These are phyloP conservation scores for Phytophthora tubulina DNA, from an alignment of 352 stramenopile genomes.

Conservation along the genomic window DNA sequence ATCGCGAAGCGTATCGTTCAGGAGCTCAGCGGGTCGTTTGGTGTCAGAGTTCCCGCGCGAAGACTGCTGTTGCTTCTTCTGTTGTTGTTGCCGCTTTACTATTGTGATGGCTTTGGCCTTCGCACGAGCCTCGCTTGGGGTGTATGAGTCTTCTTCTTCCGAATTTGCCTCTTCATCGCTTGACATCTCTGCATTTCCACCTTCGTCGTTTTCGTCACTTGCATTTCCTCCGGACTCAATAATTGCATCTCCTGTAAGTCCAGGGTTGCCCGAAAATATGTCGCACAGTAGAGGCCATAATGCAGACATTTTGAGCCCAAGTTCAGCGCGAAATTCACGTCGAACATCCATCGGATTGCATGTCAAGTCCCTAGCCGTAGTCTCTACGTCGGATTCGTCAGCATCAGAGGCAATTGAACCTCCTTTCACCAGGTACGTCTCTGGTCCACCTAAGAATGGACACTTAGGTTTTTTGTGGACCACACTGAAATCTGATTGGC, in stretches of 20 bases:
- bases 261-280: constrained; percentile 6
- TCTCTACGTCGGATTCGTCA: too few relatives aligned
- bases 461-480: too few relatives aligned
- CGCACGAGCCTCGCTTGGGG: constrained; percentile 6
- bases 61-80: not conserved
- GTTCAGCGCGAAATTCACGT: not conserved
- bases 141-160: not conserved
- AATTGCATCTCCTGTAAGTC: constrained; percentile 18
- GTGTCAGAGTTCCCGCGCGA: not conserved
- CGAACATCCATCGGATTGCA: constrained; percentile 13
- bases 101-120: constrained; percentile 3
- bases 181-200: not conserved
- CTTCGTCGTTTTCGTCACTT: not conserved
- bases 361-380: not conserved
- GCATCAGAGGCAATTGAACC: too few relatives aligned
- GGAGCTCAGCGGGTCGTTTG: constrained; percentile 5
- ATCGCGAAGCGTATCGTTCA: constrained; percentile 11
- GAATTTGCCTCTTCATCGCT: too few relatives aligned
- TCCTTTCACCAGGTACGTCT: too few relatives aligned
- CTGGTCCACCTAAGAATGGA: too few relatives aligned
- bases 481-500: too few relatives aligned
- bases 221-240: constrained; percentile 1
- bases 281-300: not conserved
- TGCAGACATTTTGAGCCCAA: not conserved
- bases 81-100: not conserved